Base-by-base conservation (phyloP, 495 filamentous ascomycete species). In the Penicillium waksmanii region DNA sequence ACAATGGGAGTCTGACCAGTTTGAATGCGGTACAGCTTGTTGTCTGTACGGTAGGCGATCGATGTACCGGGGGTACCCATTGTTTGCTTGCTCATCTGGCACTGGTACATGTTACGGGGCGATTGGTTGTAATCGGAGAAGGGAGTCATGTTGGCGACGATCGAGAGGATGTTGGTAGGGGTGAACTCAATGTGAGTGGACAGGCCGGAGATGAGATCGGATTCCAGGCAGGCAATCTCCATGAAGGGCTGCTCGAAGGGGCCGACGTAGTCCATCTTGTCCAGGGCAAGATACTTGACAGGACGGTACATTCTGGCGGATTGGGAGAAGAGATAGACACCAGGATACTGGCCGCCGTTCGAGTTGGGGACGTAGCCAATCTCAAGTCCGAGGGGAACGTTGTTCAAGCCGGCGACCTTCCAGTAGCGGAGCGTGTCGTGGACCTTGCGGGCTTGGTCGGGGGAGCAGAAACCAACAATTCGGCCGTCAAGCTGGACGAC, bases 121-220 rank as follows among this genome's bases (percentile, higher is more conserved):
- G 94, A 97, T 73, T 98, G 95, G 77, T 98, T 98, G 81, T 96
- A 96, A 72, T 98, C 92, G 60, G 95, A 97, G 77, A 98, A 98
- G 12, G 95, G 95, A 3, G 95, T 98, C 90, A 96, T 94, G 78
- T 98, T 98, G 62, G 95, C 95, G 48, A 98, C 81, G 62, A 98
- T 98, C 18, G 94, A 97, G 53, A 98, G 86, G 57, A 98, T 97
- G 70, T 97, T 96, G 53, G 94, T 98, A 12, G 95, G 95, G 57
- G 93, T 89, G 68, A 88, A 93, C 74, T 98, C 95, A 27, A 98
- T 92, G 67, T 98, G 95, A 11, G 91, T 96, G 8, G 92, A 92
- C 58, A 93, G 84, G 35, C 91, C 91, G 7, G 90, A 85, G n/a
- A 88, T 81, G 63, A 97, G 84, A 69, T 98, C 95, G 36, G 83